Base-by-base conservation (phyloP, 2,329 filamentous ascomycete species). In the Sclerotinia minor region DNA sequence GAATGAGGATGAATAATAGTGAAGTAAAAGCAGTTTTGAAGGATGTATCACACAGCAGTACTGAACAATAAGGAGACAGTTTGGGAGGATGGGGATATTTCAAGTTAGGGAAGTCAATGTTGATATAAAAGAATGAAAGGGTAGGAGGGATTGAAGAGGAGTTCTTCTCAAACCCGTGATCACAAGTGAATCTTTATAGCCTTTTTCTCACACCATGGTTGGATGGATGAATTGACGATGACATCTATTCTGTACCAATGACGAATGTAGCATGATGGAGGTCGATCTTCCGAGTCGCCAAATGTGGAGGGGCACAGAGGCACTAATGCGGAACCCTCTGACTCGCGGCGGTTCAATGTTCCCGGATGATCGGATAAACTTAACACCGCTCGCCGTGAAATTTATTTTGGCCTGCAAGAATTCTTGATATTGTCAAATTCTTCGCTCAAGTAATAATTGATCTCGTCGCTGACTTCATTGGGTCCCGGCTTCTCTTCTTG, bases 1-100 rank as follows among this genome's bases (percentile, higher is more conserved):
- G 15, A 52, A 63, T n/a, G 26, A 21, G n/a, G 35, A 1, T 41
- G 24, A 65, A 69, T 72, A 72, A 53, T 63, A 5, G 15, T 17
- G 32, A 13, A 41, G 32, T 29, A 32, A 55, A 41, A 29, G n/a
- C 50, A 19, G 4, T 44, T 44, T 54, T 55, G 44, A 24, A 65
- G 60, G 21, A 64, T 53, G 53, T 26, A 58, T 45, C 58, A 60
- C 9, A 55, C 44, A 61, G 68, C 49, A 59, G 64, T 67, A 44
- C 24, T 52, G 57, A 26, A 29, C 59, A 52, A 41, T 55, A 45
- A 35, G 15, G 2, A 38, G 9, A 9, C 7, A 32, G 6, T 21
- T 15, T 11, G 21, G 19, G 17, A 41, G 2, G 15, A 44, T 6
- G 32, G 19, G 17, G 38, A 15, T 41, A 17, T 41, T 41, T 50